Evolutionary conservation across 345 rosid species (phyloP).

Genomic region (Geranium rotundifolium): DNA sequence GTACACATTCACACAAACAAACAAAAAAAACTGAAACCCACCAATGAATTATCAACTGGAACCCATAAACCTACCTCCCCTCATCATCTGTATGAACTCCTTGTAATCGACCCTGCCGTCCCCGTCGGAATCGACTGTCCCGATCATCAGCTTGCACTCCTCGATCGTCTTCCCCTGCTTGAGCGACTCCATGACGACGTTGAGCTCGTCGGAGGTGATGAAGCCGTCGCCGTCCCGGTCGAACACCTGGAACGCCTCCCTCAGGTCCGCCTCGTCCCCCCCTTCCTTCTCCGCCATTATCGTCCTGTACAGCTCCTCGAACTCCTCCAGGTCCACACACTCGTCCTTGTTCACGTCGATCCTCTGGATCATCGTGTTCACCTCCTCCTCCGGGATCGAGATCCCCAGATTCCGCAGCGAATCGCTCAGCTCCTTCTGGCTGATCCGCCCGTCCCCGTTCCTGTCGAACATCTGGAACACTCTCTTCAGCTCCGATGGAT

Average conservation of each 20-base stretch:
- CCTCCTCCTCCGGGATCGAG: constrained; percentile 45
- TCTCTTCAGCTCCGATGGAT: constrained; percentile 37
- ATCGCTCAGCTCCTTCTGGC: constrained; percentile 48
- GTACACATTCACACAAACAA: no score
- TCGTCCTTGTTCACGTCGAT: constrained; percentile 17
- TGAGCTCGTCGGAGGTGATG: constrained; percentile 70
- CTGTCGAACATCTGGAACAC: constrained; percentile 81
- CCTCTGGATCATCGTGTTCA: constrained; percentile 22
- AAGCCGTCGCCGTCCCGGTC: constrained; percentile 80
- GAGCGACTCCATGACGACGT: constrained; percentile 51
- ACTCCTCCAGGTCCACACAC: constrained; percentile 55
- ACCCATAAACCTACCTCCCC: constrained; percentile 19
- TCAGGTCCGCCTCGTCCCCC: constrained; percentile 61
- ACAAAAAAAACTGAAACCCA: no score
- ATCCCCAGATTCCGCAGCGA: constrained; percentile 65
- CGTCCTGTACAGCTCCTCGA: constrained; percentile 42
- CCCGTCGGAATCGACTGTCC: constrained; percentile 71
- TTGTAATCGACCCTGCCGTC: constrained; percentile 57
- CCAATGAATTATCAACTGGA: neutral
- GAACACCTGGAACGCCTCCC: constrained; percentile 79
- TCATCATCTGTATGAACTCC: constrained; percentile 39
- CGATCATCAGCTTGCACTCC: constrained; percentile 73
- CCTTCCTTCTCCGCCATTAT: constrained; percentile 32
- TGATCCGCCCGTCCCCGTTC: constrained; percentile 65
- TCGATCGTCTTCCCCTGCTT: constrained; percentile 62